Conservation (phyloP, 352 stramenopile genomes). For the Aphanomyces euteiches region DNA sequence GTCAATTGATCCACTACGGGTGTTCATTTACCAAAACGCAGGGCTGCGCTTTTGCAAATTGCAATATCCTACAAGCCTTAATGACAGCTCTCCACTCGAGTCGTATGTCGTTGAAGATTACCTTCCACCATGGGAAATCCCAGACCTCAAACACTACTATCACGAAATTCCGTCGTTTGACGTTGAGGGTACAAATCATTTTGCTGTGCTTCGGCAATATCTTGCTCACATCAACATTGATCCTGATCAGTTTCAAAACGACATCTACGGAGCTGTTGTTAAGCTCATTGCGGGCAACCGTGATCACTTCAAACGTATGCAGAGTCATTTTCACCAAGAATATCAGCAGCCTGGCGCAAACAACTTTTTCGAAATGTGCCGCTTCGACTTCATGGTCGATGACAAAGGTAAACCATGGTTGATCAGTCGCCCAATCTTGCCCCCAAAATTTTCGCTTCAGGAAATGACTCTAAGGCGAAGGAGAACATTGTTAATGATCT, state of each 20-base stretch:
- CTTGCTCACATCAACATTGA: constrained; percentile 58
- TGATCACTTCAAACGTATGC: constrained; percentile 36
- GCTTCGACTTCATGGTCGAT: too few species aligned
- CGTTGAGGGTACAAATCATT: constrained; percentile 58
- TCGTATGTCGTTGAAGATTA: constrained; percentile 71
- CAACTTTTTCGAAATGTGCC: too few species aligned
- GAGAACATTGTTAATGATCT: too few species aligned
- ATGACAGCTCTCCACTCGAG: constrained; percentile 39
- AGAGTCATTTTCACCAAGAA: too few species aligned
- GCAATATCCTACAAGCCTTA: constrained; percentile 49
- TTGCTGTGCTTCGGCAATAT: constrained; percentile 61
- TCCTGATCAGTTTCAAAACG: constrained; percentile 52
- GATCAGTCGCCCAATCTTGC: too few species aligned
- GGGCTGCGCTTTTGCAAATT: constrained; percentile 67
- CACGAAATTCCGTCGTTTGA: constrained; percentile 55
- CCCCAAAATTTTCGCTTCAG: too few species aligned
- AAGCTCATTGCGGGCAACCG: constrained; percentile 60
- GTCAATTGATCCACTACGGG: constrained; percentile 73
- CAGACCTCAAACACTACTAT: constrained; percentile 56
- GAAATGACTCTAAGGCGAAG: too few species aligned
- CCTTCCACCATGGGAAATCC: constrained; percentile 67
- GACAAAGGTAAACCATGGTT: too few species aligned
- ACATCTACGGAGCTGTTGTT: constrained; percentile 63
- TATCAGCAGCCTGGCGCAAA: too few species aligned
- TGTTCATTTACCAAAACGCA: constrained; percentile 79